Evolutionary conservation across 305 asterid genomes (phyloP), one percentile per base, ranked within the genome.

Genomic region (Petunia hybrid): DNA sequence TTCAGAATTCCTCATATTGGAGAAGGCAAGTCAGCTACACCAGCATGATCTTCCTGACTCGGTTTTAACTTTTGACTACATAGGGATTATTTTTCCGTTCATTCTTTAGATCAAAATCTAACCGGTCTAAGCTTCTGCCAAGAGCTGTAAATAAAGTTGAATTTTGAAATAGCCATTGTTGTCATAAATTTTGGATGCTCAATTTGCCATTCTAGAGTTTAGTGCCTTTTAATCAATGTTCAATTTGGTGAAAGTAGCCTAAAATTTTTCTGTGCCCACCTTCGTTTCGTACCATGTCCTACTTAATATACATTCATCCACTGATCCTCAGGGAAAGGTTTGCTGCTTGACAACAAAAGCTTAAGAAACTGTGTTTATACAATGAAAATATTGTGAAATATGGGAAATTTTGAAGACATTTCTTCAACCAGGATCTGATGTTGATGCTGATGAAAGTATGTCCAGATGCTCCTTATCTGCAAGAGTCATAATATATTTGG

Each of bases 11-110:
- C 87, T 66, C 89, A 83, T 2, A 63, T 85, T 64, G 91, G 85
- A 85, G 92, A 87, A 77, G 81, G 87, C 86, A 93, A 89, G 89
- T 82, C 89, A 2, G 80, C 86, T 31, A 85, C 89, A 42, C 87
- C 89, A 14, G 89, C 89, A 74, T 91, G 88, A 90, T 85, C 81
- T 75, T 42, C 63, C 78, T 41, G 53, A 22, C 63, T 57, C 9
- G 68, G 39, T 68, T 31, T 62, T 40, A 69, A 31, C 38, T 56
- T 31, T 62, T 40, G 75, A 31, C 38, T 56, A 82, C 41, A 12
- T 7, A 46, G 63, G 77, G 6, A 13, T 79, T 82, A 4, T 64
- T 62, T 43, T 83, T 68, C 81, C 82, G 71, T 76, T 77, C 82
- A 63, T 76, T 79, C 59, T 71, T 68, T 71, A 70, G 83, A 51